Percentiles rank a stretch among this genome's conserved stretches.
phyloP scores from a whole-genome alignment of 1,284 basidiomycete genomes.

The Ganoderma lingzhi region DNA sequence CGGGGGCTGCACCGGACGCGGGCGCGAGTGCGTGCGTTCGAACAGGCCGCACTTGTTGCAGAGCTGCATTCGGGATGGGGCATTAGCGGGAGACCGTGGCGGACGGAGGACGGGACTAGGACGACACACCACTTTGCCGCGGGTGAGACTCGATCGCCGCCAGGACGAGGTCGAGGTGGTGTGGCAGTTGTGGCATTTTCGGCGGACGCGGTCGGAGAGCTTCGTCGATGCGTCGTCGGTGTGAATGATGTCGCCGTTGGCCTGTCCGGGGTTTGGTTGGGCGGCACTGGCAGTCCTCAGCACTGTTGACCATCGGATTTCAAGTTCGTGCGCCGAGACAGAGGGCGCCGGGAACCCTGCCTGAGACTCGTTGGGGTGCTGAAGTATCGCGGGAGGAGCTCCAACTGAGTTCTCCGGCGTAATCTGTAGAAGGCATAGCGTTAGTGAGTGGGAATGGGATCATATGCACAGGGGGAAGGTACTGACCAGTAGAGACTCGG shows the following conservation, averaged over 20 bases:
- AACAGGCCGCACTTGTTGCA: slow-evolving; percentile 89
- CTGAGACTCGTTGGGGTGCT: slow-evolving; percentile 36
- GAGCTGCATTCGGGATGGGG: slow-evolving; percentile 52
- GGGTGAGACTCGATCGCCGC: slow-evolving; percentile 77
- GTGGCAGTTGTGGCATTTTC: slow-evolving; percentile 82
- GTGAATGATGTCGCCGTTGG: slow-evolving; percentile 38
- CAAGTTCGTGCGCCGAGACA: slow-evolving; percentile 19
- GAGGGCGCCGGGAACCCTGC: slow-evolving; percentile 36
- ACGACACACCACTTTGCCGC: slow-evolving; percentile 79
- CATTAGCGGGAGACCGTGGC: background rate
- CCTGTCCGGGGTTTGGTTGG: slow-evolving; percentile 47
- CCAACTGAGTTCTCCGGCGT: slow-evolving; percentile 25
- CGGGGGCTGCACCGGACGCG: slow-evolving; percentile 82
- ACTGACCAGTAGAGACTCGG: slow-evolving; percentile 52
- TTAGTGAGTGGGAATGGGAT: slow-evolving; percentile 43
- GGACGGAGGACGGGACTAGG: background rate
- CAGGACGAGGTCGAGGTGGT: slow-evolving; percentile 87
- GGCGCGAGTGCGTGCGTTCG: slow-evolving; percentile 80
- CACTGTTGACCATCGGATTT: too few relatives aligned
- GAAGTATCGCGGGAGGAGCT: slow-evolving; percentile 34
- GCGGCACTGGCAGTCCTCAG: slow-evolving; percentile 32
- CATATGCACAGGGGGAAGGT: slow-evolving; percentile 16
- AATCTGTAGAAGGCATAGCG: slow-evolving; percentile 32
- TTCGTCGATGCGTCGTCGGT: slow-evolving; percentile 77
- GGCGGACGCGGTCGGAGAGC: slow-evolving; percentile 74